A percentile compares a stretch with the other conserved stretches of the same genome.
Conservation (phyloP, 2,329 filamentous ascomycete species). For the Alternaria infectoria region DNA sequence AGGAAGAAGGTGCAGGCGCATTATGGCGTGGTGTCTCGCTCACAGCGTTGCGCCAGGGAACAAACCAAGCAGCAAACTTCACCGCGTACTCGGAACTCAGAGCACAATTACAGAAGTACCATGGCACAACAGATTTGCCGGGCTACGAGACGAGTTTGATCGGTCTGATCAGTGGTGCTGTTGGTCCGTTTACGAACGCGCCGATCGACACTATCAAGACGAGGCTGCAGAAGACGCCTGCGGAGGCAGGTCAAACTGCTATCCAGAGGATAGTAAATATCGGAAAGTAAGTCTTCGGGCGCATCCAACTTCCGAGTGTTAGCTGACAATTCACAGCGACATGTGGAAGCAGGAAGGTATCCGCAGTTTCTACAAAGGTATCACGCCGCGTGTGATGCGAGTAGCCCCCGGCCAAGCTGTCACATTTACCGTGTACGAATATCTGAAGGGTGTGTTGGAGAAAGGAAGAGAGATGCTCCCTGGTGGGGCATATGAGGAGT, state of each 20-base stretch:
- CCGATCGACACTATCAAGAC: conserved; percentile 99
- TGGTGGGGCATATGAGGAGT: conserved; percentile 59
- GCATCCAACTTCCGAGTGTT: not conserved
- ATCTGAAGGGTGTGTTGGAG: conserved; percentile 58
- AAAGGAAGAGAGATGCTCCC: conserved; percentile 55
- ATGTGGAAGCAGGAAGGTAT: conserved; percentile 84
- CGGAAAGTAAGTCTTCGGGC: conserved; percentile 55
- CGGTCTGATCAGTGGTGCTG: conserved; percentile 88
- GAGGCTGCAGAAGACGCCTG: conserved; percentile 86
- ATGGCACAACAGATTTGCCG: conserved; percentile 77
- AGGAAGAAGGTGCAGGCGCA: conserved; percentile 86
- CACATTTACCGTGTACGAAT: conserved; percentile 67
- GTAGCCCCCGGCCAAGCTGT: conserved; percentile 93
- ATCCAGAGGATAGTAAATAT: conserved; percentile 79
- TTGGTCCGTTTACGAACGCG: conserved; percentile 95
- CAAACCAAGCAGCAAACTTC: conserved; percentile 96
- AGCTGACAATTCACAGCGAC: conserved; percentile 39
- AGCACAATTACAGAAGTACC: conserved; percentile 72
- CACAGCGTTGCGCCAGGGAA: conserved; percentile 91
- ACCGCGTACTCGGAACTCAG: conserved; percentile 97
- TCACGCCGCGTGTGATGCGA: conserved; percentile 95
- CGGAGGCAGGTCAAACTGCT: conserved; percentile 79
- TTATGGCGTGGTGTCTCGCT: conserved; percentile 93
- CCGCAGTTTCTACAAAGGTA: conserved; percentile 98
- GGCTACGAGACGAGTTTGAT: conserved; percentile 91